Conservation (phyloP, 495 filamentous ascomycete species). For the Podospora comata region DNA sequence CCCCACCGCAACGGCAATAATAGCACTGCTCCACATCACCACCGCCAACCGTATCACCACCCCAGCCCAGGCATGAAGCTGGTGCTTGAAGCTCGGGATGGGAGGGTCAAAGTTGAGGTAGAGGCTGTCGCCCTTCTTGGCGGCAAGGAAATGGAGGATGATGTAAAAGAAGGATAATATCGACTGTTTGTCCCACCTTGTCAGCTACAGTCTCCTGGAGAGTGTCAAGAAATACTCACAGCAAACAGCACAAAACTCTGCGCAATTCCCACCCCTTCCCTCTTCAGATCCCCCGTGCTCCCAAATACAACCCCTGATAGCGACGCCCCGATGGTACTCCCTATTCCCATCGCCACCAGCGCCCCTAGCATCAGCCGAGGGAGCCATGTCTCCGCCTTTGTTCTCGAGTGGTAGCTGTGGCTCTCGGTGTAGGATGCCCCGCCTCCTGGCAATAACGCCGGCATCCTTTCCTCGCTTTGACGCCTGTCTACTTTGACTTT, state of each 20-base stretch:
- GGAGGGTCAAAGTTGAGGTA: constrained; percentile 14
- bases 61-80: constrained; percentile 19
- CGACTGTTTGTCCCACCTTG: constrained; percentile 12
- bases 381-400: constrained; percentile 9
- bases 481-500: not conserved
- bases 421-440: constrained; percentile 14
- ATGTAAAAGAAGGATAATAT: constrained; percentile 20
- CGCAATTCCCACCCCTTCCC: constrained; percentile 9
- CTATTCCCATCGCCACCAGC: constrained; percentile 6
- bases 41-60: constrained; percentile 13
- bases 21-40: constrained; percentile 13
- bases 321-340: constrained; percentile 12
- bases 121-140: constrained; percentile 12
- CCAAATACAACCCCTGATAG: constrained; percentile 15
- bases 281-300: constrained; percentile 1
- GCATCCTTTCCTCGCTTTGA: not conserved
- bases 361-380: constrained; percentile 12
- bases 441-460: not conserved
- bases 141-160: constrained; percentile 17
- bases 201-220: not conserved
- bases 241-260: constrained; percentile 23
- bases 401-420: constrained; percentile 12
- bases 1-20: constrained; percentile 13
- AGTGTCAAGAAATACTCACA: constrained; percentile 8
- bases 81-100: constrained; percentile 15